Percentiles rank a stretch among this genome's conserved stretches.
Conservation (phyloP, 148 eudicot genomes). For the Chenopodium suecicum region DNA sequence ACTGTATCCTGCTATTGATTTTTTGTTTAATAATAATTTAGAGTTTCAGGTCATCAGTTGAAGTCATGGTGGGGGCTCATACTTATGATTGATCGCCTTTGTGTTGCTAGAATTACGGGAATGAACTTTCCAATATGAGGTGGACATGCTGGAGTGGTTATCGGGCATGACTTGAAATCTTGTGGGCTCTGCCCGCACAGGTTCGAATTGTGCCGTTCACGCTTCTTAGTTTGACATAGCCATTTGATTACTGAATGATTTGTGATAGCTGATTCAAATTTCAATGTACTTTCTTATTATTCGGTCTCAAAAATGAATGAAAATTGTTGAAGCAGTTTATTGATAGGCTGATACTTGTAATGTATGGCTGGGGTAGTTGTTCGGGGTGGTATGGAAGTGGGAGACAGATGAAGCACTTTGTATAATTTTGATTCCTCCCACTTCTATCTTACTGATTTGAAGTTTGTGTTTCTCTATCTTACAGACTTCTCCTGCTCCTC, state of each 20-base stretch:
- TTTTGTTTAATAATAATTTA: background rate
- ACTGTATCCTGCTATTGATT: background rate
- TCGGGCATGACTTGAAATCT: conserved; percentile 99
- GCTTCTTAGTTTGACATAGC: too few species aligned
- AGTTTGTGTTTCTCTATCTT: background rate
- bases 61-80: background rate
- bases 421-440: background rate
- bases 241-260: too few species aligned
- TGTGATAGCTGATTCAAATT: too few species aligned
- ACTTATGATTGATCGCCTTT: background rate
- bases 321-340: too few species aligned
- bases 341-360: too few species aligned
- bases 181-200: conserved; percentile 90
- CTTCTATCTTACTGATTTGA: too few species aligned
- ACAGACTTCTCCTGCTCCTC: too few species aligned
- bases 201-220: conserved; percentile 63
- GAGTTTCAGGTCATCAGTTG: background rate
- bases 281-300: too few species aligned
- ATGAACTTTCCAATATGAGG: background rate
- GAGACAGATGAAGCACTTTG: background rate
- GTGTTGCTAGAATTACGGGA: background rate
- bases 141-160: conserved; percentile 87
- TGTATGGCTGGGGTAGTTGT: background rate
- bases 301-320: too few species aligned
- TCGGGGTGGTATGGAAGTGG: background rate